Evolutionary conservation across 1,284 basidiomycete species (phyloP).

Genomic region (Papiliotrema laurentii): DNA sequence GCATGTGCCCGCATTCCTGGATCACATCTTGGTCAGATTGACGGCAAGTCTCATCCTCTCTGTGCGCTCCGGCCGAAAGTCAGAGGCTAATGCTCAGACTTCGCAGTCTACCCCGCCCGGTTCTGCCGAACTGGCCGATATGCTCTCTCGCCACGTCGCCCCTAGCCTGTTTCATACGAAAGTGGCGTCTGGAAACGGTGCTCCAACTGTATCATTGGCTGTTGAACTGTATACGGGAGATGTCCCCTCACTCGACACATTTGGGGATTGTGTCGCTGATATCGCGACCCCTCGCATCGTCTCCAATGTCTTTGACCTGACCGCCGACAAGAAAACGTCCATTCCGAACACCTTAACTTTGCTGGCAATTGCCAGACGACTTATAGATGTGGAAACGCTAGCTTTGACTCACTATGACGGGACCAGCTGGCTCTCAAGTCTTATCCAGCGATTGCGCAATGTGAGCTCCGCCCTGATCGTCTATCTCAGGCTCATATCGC

Average conservation of each 20-base stretch:
- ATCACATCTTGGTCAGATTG: constrained; percentile 10
- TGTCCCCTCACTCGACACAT: background rate
- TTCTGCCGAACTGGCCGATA: background rate
- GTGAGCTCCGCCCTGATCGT: constrained; percentile 22
- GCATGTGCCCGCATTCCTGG: constrained; percentile 26
- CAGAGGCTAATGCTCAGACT: background rate
- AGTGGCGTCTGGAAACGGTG: background rate
- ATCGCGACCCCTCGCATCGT: constrained; percentile 20
- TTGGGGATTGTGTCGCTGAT: constrained; percentile 2
- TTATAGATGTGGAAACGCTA: constrained; percentile 28
- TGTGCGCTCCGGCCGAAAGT: background rate
- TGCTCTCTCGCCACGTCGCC: constrained; percentile 1
- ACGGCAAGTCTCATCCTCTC: constrained; percentile 6
- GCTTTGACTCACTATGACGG: constrained; percentile 17
- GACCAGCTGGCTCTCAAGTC: background rate
- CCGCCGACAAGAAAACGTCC: background rate
- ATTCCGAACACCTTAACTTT: background rate
- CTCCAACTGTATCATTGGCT: too few species aligned
- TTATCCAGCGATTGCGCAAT: constrained; percentile 15
- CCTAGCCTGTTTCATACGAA: background rate
- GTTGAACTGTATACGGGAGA: background rate
- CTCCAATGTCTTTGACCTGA: constrained; percentile 15
- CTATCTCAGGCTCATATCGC: background rate
- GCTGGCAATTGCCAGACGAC: constrained; percentile 11
- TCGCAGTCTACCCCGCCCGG: background rate